These are phyloP conservation scores for Plenodomus tracheiphilus DNA, from an alignment of 2,329 filamentous ascomycete species.

Conservation along the genomic window DNA sequence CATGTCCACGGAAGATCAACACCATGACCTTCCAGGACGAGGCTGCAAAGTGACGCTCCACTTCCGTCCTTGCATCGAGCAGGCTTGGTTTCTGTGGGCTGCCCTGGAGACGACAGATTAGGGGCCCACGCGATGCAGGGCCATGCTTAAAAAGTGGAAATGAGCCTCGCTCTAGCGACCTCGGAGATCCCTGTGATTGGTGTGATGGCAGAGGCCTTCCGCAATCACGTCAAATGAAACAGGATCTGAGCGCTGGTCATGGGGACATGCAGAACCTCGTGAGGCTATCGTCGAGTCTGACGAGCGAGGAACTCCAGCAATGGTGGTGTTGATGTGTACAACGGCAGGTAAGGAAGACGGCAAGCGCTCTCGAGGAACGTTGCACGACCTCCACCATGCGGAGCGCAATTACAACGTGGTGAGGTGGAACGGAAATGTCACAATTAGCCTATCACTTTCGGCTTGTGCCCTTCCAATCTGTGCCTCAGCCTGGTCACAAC, in stretches of 20 bases:
- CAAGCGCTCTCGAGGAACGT: neutral
- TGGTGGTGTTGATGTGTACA: neutral
- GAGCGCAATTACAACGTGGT: slow-evolving; percentile 1
- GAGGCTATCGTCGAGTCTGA: slow-evolving; percentile 5
- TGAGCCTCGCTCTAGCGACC: slow-evolving; percentile 12
- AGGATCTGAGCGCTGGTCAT: slow-evolving; percentile 10
- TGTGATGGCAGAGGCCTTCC: slow-evolving; percentile 21
- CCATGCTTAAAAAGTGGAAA: slow-evolving; percentile 42
- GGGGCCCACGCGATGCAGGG: slow-evolving; percentile 18
- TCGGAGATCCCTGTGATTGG: slow-evolving; percentile 24
- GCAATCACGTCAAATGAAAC: slow-evolving; percentile 24
- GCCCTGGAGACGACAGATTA: slow-evolving; percentile 14
- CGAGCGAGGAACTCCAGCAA: neutral
- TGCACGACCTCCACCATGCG: slow-evolving; percentile 1
- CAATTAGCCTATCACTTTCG: slow-evolving; percentile 4
- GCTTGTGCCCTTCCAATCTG: slow-evolving; percentile 12
- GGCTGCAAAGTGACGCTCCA: slow-evolving; percentile 15
- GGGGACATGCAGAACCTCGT: slow-evolving; percentile 2
- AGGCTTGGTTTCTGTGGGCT: slow-evolving; percentile 11
- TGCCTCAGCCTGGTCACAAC: slow-evolving; percentile 20
- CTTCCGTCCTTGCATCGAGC: slow-evolving; percentile 8
- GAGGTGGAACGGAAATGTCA: slow-evolving; percentile 1
- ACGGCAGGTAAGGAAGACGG: neutral
- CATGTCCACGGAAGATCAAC: neutral
- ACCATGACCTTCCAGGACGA: slow-evolving; percentile 2